Base-by-base conservation (phyloP, 495 filamentous ascomycete genomes). In the Penicillium simplicissimum region DNA sequence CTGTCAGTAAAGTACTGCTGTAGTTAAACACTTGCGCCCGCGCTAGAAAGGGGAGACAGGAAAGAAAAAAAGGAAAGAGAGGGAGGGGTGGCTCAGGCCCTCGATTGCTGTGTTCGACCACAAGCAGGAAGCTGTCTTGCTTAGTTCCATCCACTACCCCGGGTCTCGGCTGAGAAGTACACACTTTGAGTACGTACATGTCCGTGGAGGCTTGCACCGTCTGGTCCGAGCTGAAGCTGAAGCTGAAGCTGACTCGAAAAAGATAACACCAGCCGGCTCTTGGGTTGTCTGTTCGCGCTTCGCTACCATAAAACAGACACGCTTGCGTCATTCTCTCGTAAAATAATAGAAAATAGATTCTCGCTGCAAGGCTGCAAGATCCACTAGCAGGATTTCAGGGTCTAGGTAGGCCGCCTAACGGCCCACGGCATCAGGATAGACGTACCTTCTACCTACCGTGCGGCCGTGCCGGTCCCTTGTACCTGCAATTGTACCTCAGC, bases 71-170 rank as follows among this genome's bases (percentile, higher is more conserved):
- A 15, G 3, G 14, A 17, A 45, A 23, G 28, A 45, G 21, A 45
- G 42, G 42, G 21, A 45, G 42, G 45, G 14, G 25, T 38, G 45
- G 45, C 45, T 49, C 23, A 49, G 45, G 45, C 45, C 45, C 45
- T 49, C 19, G 11, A 49, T 49, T 49, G 45, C 45, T 49, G 45
- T 15, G 45, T 49, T 49, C 23, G 45, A 28, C 45, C 45, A 49
- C 45, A 4, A 49, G 45, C 45, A 49, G 45, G 21, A 49, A 28
- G 45, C 45, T 25, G 45, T 49, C 25, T 28, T 25, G 14, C 13
- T 49, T 49, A 31, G 45, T 13, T 31, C 45, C 10, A n/a, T 49
- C 45, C 45, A 49, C 45, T 49, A 14, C 21, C 23, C 45, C 45
- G 45, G 45, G 45, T 49, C 42, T 45, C 17, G 42, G 42, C 42